A percentile compares a stretch with the other conserved stretches of the same genome.
Evolutionary conservation across 2,329 filamentous ascomycete genomes (phyloP).

Genomic region (Hirsutella thompsonii): DNA sequence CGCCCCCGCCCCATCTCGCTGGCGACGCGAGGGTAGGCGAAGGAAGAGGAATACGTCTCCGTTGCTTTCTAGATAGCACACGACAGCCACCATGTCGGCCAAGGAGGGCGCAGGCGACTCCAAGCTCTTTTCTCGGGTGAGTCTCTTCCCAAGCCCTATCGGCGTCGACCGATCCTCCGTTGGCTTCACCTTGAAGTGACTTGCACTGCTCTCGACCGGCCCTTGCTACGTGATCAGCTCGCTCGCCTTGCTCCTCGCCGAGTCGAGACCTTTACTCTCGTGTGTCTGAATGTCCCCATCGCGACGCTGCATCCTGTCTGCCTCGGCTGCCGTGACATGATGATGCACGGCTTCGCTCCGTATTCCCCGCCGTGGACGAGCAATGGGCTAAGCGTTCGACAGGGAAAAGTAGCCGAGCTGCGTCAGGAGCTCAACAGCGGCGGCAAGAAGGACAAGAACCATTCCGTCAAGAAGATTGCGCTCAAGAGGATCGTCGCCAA

Average conservation of each 20-base stretch:
- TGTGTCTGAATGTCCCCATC: background rate
- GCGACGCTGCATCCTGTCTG: background rate
- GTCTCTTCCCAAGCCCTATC: conserved; percentile 16
- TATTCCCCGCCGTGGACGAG: conserved; percentile 33
- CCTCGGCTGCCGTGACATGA: conserved; percentile 1
- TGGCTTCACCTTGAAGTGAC: too few species aligned
- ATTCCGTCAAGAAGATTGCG: conserved; percentile 88
- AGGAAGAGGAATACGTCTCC: too few species aligned
- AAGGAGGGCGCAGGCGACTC: conserved; percentile 71
- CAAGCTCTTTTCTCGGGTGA: conserved; percentile 97
- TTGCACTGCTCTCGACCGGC: too few species aligned
- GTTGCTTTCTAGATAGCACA: too few species aligned
- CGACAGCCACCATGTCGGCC: conserved; percentile 34
- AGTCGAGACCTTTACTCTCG: too few species aligned
- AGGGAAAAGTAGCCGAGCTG: conserved; percentile 98
- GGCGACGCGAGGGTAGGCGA: too few species aligned
- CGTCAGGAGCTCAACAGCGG: conserved; percentile 87
- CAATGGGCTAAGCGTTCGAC: conserved; percentile 42
- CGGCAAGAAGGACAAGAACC: conserved; percentile 97
- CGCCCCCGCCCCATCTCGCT: too few species aligned
- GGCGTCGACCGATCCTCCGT: background rate
- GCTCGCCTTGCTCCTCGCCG: background rate
- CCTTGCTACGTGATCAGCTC: too few species aligned
- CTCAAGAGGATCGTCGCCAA: conserved; percentile 99
- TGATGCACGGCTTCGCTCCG: conserved; percentile 36